Conservation (phyloP, 441 rosid species). For the Populus trichocarpa region DNA sequence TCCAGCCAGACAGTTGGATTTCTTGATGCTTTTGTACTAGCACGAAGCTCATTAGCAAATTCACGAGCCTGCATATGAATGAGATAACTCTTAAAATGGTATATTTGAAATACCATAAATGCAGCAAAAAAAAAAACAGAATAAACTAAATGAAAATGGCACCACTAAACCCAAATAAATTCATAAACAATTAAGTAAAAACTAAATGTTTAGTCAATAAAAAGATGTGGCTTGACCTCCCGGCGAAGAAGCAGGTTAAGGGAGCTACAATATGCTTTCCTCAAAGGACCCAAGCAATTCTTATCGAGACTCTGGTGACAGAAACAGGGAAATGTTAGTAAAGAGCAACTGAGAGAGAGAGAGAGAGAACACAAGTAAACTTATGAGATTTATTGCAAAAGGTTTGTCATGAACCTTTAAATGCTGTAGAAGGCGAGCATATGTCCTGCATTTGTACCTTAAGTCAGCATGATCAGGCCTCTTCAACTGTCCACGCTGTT, state of each 20-base stretch:
- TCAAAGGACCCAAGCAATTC: constrained; percentile 80
- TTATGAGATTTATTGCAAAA: constrained; percentile 9
- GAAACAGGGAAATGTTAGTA: constrained; percentile 13
- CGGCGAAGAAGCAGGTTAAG: constrained; percentile 96
- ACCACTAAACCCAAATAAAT: neutral
- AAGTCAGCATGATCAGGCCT: constrained; percentile 99
- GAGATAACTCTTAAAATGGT: constrained; percentile 14
- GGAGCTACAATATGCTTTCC: constrained; percentile 98
- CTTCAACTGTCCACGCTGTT: constrained; percentile 96
- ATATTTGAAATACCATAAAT: neutral
- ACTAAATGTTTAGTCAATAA: constrained; percentile 4
- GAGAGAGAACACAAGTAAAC: constrained; percentile 1
- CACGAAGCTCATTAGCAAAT: constrained; percentile 99
- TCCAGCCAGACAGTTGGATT: constrained; percentile 98
- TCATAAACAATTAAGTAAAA: constrained; percentile 10
- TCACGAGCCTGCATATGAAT: constrained; percentile 82
- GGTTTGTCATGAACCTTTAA: constrained; percentile 58
- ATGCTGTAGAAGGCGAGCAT: constrained; percentile 99
- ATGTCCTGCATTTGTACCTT: constrained; percentile 98
- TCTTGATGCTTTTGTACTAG: constrained; percentile 96
- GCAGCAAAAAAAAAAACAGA: neutral
- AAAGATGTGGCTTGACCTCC: constrained; percentile 59
- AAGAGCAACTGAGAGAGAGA: constrained; percentile 5
- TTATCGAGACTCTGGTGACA: constrained; percentile 81
- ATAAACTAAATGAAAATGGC: neutral